A percentile compares a stretch with the other conserved stretches of the same genome.
Evolutionary conservation across 441 rosid species (phyloP).

Genomic region (Gossypium davidsonii): DNA sequence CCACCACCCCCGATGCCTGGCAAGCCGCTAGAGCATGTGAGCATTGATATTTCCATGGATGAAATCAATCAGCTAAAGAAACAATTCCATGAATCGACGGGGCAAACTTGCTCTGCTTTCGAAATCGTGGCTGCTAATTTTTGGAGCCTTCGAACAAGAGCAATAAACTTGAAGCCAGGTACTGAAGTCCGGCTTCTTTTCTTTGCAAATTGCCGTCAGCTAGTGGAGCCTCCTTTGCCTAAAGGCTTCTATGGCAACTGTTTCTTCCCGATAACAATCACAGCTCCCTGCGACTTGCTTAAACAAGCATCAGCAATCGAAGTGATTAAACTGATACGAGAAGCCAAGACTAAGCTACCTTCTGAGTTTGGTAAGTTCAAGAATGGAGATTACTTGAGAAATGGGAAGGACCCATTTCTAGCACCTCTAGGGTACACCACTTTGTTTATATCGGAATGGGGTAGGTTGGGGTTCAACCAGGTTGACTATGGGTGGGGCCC

Average conservation of each 20-base stretch:
- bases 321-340: slow-evolving; percentile 42
- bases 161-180: slow-evolving; percentile 19
- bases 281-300: slow-evolving; percentile 28
- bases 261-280: slow-evolving; percentile 49
- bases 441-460: slow-evolving; percentile 60
- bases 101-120: slow-evolving; percentile 41
- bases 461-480: slow-evolving; percentile 51
- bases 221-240: slow-evolving; percentile 43
- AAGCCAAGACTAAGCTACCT: slow-evolving; percentile 38
- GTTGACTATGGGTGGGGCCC: slow-evolving; percentile 58
- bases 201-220: slow-evolving; percentile 51
- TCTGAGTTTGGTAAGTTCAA: slow-evolving; percentile 31
- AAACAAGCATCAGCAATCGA: slow-evolving; percentile 23
- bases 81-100: slow-evolving; percentile 27
- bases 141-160: slow-evolving; percentile 41
- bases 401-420: slow-evolving; percentile 45
- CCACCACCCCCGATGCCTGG: slow-evolving; percentile 34
- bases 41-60: slow-evolving; percentile 40
- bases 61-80: slow-evolving; percentile 35
- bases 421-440: slow-evolving; percentile 42
- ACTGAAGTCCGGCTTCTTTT: slow-evolving; percentile 40
- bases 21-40: slow-evolving; percentile 41
- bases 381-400: slow-evolving; percentile 23
- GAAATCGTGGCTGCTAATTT: slow-evolving; percentile 42
- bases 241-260: slow-evolving; percentile 64